phyloP scores from a whole-genome alignment of 2,329 filamentous ascomycete species.

The Fusarium veterinarium region DNA sequence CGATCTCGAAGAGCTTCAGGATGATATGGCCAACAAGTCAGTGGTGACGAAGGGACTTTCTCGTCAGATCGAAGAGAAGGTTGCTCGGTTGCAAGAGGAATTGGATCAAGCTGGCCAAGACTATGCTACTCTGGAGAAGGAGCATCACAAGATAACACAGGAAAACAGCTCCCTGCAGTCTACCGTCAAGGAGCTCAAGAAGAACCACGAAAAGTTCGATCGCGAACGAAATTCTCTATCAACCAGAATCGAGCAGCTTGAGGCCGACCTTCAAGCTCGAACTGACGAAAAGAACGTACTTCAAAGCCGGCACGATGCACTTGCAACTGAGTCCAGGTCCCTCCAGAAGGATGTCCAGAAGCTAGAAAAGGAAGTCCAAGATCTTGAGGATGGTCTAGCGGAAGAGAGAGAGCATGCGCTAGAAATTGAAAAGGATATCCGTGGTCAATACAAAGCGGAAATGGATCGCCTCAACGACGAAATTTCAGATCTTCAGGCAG shows the following conservation, averaged over 20 bases:
- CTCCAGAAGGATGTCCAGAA: constrained; percentile 72
- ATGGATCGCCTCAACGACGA: constrained; percentile 66
- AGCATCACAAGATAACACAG: constrained; percentile 58
- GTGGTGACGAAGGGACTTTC: constrained; percentile 79
- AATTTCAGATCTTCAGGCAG: constrained; percentile 71
- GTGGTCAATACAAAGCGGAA: constrained; percentile 57
- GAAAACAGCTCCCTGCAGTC: constrained; percentile 59
- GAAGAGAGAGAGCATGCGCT: constrained; percentile 68
- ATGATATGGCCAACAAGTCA: constrained; percentile 84
- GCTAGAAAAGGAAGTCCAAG: constrained; percentile 58
- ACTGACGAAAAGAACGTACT: constrained; percentile 76
- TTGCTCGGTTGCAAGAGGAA: constrained; percentile 73
- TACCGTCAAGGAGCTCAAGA: constrained; percentile 56
- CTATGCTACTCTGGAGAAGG: constrained; percentile 63
- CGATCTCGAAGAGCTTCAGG: constrained; percentile 74
- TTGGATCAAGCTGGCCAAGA: constrained; percentile 65
- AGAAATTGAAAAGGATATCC: constrained; percentile 70
- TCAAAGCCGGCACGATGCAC: constrained; percentile 74
- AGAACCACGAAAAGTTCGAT: constrained; percentile 47
- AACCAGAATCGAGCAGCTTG: constrained; percentile 64
- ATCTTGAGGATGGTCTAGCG: constrained; percentile 61
- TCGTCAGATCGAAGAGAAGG: constrained; percentile 79
- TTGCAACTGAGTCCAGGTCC: constrained; percentile 73
- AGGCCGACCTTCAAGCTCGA: constrained; percentile 69
- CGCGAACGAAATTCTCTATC: constrained; percentile 52